phyloP scores from a whole-genome alignment of 1,139 yeast genomes.

The Saccharomycopsis hybrid region DNA sequence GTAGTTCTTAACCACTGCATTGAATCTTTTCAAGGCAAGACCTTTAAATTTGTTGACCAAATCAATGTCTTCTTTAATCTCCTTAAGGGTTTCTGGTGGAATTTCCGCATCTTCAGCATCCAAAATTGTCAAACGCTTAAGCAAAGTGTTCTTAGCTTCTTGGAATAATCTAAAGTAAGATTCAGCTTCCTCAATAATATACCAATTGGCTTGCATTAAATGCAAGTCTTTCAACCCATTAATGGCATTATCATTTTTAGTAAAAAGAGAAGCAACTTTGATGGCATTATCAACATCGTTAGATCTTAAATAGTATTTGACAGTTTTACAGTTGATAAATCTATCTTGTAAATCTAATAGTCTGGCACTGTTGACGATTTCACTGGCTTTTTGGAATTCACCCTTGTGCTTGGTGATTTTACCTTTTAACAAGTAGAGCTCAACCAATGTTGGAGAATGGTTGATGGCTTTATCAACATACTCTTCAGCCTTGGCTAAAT shows the following conservation, averaged over 20 bases:
- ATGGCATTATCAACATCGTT: conserved; percentile 71
- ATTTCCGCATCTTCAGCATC: conserved; percentile 23
- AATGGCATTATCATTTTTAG: conserved; percentile 69
- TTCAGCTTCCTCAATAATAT: conserved; percentile 78
- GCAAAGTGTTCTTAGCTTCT: conserved; percentile 7
- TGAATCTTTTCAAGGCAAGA: conserved; percentile 72
- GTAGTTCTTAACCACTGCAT: conserved; percentile 60
- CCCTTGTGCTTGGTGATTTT: conserved; percentile 72
- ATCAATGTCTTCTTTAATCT: conserved; percentile 28
- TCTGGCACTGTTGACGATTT: conserved; percentile 65
- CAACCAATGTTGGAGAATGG: conserved; percentile 80
- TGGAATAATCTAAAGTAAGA: conserved; percentile 50
- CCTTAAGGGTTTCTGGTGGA: conserved; percentile 20
- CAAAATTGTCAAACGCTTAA: conserved; percentile 5
- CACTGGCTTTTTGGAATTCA: conserved; percentile 53
- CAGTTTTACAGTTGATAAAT: conserved; percentile 82
- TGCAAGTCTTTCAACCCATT: conserved; percentile 87
- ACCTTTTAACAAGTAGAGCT: conserved; percentile 73
- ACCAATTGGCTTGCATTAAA: conserved; percentile 90
- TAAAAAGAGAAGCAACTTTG: conserved; percentile 68
- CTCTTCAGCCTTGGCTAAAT: conserved; percentile 46
- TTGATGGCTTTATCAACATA: conserved; percentile 56
- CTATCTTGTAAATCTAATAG: conserved; percentile 81
- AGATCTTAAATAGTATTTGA: conserved; percentile 80
- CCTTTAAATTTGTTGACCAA: conserved; percentile 48